Base-by-base conservation (phyloP, 2,329 filamentous ascomycete genomes). In the Acrocalymma vagum region DNA sequence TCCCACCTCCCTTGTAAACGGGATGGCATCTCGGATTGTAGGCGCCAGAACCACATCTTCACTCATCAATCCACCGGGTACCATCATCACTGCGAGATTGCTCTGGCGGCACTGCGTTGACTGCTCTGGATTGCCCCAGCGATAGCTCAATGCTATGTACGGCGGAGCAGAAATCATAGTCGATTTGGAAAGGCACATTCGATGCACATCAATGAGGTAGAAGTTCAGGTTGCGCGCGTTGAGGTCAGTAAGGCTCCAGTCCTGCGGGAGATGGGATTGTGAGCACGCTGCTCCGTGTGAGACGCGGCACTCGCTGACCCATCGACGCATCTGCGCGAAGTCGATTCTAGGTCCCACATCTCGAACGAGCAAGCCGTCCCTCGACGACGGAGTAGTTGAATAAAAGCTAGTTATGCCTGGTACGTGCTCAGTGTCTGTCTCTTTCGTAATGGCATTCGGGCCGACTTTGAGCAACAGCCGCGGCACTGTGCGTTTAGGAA, bases 141-240 rank as follows among this genome's bases (percentile, higher is more conserved):
- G 35, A 22, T 48, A 48, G n/a, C 41, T 45, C 36, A 48, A 26
- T 20, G 45, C 45, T 7, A 45, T 32, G 25, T 48, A 48, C 31
- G 30, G 36, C 17, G 26, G 27, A 13, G 36, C 36, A 30, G 18
- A 10, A n/a, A 11, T 24, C 24, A 29, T 38, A 6, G 24, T 29
- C 24, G 34, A 38, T 13, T 24, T 16, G n/a, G 31, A 20, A 23
- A 35, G 31, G 26, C 31, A 35, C 31, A 35, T 35, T 24, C 31
- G 18, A 25, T 35, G 31, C 20, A 35, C 31, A 23, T 35, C 31
- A 14, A 35, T 35, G 18, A 35, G 31, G 15, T 35, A 35, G 15
- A 35, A 35, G 20, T 35, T 14, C 18, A 35, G 17, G 21, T 35
- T 13, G n/a, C 15, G 31, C 31, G 31, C 26, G 4, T 35, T 23